Conservation (phyloP, 2,329 filamentous ascomycete genomes). For the Sporothrix schenckii region DNA sequence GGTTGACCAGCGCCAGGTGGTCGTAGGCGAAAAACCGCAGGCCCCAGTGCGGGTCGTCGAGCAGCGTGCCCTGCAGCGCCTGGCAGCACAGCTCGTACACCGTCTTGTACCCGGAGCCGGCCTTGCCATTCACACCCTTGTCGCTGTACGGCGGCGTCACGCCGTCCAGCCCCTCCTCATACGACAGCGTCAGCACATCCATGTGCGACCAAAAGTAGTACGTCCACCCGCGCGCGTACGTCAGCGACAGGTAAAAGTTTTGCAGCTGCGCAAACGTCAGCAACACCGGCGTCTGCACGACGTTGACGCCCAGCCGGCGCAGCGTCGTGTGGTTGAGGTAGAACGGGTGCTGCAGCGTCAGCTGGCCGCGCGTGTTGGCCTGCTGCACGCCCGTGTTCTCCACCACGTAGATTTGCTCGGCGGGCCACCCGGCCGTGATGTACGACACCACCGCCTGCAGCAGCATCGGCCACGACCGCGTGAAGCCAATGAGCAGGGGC, state of each 20-base stretch:
- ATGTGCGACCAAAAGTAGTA: conserved; percentile 60
- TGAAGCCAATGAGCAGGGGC: conserved; percentile 8
- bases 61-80: conserved; percentile 40
- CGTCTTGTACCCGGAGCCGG: conserved; percentile 45
- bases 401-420: conserved; percentile 59
- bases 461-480: conserved; percentile 49
- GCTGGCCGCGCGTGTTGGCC: conserved; percentile 52
- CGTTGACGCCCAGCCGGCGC: not conserved
- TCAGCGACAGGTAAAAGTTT: conserved; percentile 40
- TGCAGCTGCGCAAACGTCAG: conserved; percentile 13
- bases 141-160: conserved; percentile 43
- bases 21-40: conserved; percentile 61
- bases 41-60: conserved; percentile 49
- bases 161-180: conserved; percentile 47
- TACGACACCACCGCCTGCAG: conserved; percentile 60
- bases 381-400: conserved; percentile 64
- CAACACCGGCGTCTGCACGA: conserved; percentile 2
- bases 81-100: conserved; percentile 36
- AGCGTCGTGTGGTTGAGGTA: conserved; percentile 55
- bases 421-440: conserved; percentile 62
- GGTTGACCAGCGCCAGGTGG: conserved; percentile 60
- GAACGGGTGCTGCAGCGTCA: conserved; percentile 59
- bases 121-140: not conserved
- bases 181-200: conserved; percentile 52
- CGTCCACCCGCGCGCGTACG: conserved; percentile 49